A percentile compares a stretch with the other conserved stretches of the same genome.
phyloP scores from a whole-genome alignment of 139 green algal genomes.

The Klebsormidium nitens region DNA sequence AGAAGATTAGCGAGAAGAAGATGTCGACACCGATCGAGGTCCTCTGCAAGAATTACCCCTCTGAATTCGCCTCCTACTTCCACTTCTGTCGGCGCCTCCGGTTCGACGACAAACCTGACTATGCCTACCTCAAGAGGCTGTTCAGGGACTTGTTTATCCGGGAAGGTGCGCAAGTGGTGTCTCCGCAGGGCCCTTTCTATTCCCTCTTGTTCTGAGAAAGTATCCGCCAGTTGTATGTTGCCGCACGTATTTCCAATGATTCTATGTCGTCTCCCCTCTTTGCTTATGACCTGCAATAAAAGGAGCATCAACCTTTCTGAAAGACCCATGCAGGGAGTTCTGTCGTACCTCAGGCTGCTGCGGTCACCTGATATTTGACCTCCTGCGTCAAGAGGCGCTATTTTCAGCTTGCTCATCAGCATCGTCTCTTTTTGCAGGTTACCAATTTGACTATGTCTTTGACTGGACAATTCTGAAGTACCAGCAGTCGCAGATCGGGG shows the following conservation, averaged over 20 bases:
- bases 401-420: too few species aligned
- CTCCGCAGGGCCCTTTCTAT: background rate
- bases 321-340: background rate
- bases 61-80: slow-evolving; percentile 97
- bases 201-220: background rate
- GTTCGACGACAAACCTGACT: slow-evolving; percentile 99
- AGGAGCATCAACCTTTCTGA: background rate
- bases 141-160: slow-evolving; percentile 98
- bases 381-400: too few species aligned
- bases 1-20: slow-evolving; percentile 99
- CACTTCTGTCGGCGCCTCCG: slow-evolving; percentile 89
- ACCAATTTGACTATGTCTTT: slow-evolving; percentile 99
- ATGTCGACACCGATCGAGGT: slow-evolving; percentile 97
- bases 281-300: background rate
- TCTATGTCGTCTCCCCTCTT: background rate
- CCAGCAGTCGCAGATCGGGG: slow-evolving; percentile 45
- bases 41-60: slow-evolving; percentile 94
- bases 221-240: background rate
- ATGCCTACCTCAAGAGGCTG: slow-evolving; percentile 96
- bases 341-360: background rate
- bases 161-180: slow-evolving; percentile 57
- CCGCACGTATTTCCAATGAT: background rate
- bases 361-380: too few species aligned
- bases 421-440: slow-evolving; percentile 60
- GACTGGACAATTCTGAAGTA: slow-evolving; percentile 99